A percentile compares a stretch with the other conserved stretches of the same genome.
These are phyloP conservation scores for Silene coronaria DNA, from an alignment of 179 eudicot species.

Conservation along the genomic window DNA sequence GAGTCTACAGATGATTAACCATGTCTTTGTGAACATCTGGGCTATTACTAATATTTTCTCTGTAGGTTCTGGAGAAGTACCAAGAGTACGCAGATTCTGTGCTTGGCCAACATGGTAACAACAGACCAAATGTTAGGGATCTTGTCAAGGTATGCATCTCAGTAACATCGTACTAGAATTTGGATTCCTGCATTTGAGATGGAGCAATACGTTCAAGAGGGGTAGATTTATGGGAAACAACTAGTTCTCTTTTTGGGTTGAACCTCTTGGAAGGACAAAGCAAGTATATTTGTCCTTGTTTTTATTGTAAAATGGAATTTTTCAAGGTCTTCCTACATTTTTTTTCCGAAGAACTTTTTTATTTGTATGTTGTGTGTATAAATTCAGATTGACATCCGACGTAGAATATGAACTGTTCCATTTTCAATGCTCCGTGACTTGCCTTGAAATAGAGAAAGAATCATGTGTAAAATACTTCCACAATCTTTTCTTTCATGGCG, in stretches of 20 bases:
- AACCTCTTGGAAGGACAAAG: not conserved
- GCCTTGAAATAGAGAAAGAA: not conserved
- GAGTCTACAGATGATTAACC: not conserved
- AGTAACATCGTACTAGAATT: not conserved
- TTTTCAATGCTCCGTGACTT: not conserved
- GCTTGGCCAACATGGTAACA: constrained; percentile 54
- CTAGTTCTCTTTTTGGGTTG: not conserved
- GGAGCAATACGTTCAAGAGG: not conserved
- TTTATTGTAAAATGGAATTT: too few species aligned
- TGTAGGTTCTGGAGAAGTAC: constrained; percentile 70
- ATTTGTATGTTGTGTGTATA: too few species aligned
- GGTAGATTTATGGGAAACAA: not conserved
- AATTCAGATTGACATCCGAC: not conserved
- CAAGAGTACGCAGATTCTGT: constrained; percentile 74
- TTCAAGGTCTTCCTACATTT: too few species aligned
- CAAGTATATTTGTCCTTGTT: not conserved
- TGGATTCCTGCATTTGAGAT: constrained; percentile 8
- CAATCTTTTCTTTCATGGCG: constrained; percentile 10
- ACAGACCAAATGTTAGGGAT: constrained; percentile 63
- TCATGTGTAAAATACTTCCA: not conserved
- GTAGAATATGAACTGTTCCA: not conserved
- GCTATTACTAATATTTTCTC: constrained; percentile 6
- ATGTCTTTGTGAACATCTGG: not conserved
- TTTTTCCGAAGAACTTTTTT: too few species aligned
- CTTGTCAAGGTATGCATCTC: constrained; percentile 49